Evolutionary conservation across 495 filamentous ascomycete species (phyloP).

Genomic region (Podospora comata): DNA sequence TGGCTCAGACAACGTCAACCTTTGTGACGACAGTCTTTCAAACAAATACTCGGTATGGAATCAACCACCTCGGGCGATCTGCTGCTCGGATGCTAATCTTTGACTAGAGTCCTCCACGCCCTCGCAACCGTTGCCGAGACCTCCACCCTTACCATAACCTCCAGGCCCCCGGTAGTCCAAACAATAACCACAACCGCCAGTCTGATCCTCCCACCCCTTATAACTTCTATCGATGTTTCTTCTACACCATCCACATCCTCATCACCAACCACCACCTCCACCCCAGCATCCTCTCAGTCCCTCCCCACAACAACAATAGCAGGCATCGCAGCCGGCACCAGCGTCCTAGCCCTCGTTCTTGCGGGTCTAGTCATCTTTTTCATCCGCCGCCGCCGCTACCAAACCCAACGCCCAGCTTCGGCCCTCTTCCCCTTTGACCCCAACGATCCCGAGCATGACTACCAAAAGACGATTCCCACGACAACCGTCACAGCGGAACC

Average conservation of each 20-base stretch:
- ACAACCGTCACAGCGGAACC: constrained; percentile 5
- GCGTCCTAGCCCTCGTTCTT: constrained; percentile 22
- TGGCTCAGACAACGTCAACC: constrained; percentile 22
- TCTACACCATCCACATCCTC: constrained; percentile 6
- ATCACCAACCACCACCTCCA: constrained; percentile 4
- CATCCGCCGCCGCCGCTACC: constrained; percentile 21
- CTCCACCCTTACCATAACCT: constrained; percentile 33
- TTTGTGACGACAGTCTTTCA: constrained; percentile 24
- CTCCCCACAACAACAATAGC: constrained; percentile 29
- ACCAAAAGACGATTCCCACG: not conserved
- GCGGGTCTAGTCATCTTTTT: constrained; percentile 23
- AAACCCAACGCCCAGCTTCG: not conserved
- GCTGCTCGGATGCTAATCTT: not conserved
- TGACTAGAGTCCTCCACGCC: constrained; percentile 27
- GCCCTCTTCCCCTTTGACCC: constrained; percentile 10
- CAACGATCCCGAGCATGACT: not conserved
- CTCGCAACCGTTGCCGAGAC: constrained; percentile 27
- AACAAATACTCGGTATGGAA: constrained; percentile 27
- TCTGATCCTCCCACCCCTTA: constrained; percentile 11
- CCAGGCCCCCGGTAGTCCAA: constrained; percentile 17
- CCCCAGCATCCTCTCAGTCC: not conserved
- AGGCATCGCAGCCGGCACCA: constrained; percentile 26
- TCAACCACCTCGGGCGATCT: not conserved
- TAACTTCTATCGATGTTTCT: constrained; percentile 4
- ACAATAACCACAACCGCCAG: constrained; percentile 27